Percentiles rank a stretch among this genome's conserved stretches.
Conservation (phyloP, 2,329 filamentous ascomycete genomes). For the Aschersonia sp. region DNA sequence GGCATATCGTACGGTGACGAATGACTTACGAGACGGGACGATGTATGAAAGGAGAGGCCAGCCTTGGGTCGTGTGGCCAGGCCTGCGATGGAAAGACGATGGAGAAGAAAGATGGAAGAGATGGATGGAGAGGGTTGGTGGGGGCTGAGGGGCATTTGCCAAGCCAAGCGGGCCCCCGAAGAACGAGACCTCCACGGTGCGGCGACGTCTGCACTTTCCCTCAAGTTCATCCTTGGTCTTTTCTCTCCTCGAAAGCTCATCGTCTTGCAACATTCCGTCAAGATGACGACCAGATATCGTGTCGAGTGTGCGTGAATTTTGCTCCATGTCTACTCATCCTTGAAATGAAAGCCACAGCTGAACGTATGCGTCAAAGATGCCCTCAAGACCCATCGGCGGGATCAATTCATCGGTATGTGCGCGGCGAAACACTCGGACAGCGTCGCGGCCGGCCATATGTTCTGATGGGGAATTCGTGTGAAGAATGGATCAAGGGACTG, state of each 20-base stretch:
- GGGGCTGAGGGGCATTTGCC: too few relatives aligned
- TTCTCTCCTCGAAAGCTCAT: background rate
- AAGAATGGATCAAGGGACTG: constrained; percentile 93
- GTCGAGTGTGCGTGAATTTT: constrained; percentile 52
- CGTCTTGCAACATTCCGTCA: background rate
- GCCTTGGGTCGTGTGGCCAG: too few relatives aligned
- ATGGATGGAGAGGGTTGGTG: too few relatives aligned
- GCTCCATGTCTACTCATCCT: constrained; percentile 1
- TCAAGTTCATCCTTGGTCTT: background rate
- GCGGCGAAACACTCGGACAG: background rate
- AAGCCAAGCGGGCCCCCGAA: too few relatives aligned
- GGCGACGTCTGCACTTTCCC: too few relatives aligned
- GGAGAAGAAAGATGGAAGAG: too few relatives aligned
- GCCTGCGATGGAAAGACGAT: too few relatives aligned
- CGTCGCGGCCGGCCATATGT: background rate
- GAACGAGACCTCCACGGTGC: too few relatives aligned
- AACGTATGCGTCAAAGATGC: constrained; percentile 28
- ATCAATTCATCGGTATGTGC: constrained; percentile 64
- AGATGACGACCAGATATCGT: constrained; percentile 49
- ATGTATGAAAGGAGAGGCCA: too few relatives aligned
- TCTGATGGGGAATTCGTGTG: background rate
- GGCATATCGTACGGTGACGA: too few relatives aligned
- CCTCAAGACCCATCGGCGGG: constrained; percentile 72
- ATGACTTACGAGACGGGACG: too few relatives aligned
- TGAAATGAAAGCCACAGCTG: background rate